Conservation (phyloP, 164 flowering plant species). For the Magnolia officinalis region DNA sequence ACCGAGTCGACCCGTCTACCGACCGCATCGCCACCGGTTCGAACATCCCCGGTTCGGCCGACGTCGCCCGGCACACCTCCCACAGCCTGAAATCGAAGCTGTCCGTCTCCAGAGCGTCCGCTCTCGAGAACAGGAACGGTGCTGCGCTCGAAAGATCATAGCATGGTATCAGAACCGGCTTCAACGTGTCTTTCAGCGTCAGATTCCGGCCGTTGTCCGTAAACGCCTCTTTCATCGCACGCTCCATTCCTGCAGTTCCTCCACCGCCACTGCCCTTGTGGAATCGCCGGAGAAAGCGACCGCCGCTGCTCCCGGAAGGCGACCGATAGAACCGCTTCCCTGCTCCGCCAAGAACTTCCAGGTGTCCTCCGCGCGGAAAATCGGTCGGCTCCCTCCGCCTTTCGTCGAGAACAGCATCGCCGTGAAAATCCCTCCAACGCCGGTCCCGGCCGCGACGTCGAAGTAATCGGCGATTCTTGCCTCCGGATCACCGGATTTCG, state of each 20-base stretch:
- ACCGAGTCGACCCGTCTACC: slow-evolving; percentile 59
- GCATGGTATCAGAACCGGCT: slow-evolving; percentile 90
- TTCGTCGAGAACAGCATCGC: slow-evolving; percentile 75
- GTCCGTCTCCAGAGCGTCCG: slow-evolving; percentile 83
- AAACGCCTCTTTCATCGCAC: slow-evolving; percentile 59
- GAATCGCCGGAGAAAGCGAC: slow-evolving; percentile 33
- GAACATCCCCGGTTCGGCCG: slow-evolving; percentile 66
- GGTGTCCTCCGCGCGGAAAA: slow-evolving; percentile 75
- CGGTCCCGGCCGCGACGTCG: slow-evolving; percentile 89
- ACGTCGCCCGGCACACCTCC: slow-evolving; percentile 90
- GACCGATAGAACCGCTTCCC: slow-evolving; percentile 30
- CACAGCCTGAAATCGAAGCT: slow-evolving; percentile 79
- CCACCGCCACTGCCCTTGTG: slow-evolving; percentile 20
- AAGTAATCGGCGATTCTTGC: slow-evolving; percentile 90
- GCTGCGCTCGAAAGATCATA: slow-evolving; percentile 85
- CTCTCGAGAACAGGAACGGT: slow-evolving; percentile 87
- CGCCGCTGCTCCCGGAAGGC: neutral
- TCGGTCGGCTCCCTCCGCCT: slow-evolving; percentile 43
- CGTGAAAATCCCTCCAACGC: slow-evolving; percentile 85
- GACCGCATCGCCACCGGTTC: slow-evolving; percentile 69
- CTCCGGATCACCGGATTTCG: slow-evolving; percentile 67
- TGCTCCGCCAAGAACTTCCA: slow-evolving; percentile 64
- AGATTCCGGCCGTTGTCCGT: slow-evolving; percentile 36
- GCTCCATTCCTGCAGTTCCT: slow-evolving; percentile 45
- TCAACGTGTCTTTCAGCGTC: slow-evolving; percentile 78